phyloP scores from a whole-genome alignment of 192 early-diverging fungal species.

The Backusella macrospora region DNA sequence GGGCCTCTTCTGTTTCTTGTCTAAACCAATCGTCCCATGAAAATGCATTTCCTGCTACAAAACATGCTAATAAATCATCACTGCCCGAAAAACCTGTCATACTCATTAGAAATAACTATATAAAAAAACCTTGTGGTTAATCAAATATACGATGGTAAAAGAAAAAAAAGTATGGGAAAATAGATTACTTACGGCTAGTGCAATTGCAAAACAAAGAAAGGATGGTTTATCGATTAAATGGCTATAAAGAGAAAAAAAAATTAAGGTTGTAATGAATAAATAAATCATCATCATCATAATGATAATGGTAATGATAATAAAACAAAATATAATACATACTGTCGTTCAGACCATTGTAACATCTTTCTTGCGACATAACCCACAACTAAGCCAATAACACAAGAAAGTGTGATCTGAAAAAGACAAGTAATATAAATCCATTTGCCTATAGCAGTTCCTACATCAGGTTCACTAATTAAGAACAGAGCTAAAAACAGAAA shows the following conservation, averaged over 20 bases:
- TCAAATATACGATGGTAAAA: background rate
- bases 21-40: slow-evolving; percentile 95
- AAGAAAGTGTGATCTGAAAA: slow-evolving; percentile 78
- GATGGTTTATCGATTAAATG: slow-evolving; percentile 87
- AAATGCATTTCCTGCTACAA: slow-evolving; percentile 77
- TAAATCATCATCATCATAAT: background rate
- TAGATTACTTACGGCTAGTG: slow-evolving; percentile 60
- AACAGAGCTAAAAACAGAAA: slow-evolving; percentile 81
- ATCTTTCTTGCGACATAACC: slow-evolving; percentile 68
- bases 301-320: background rate
- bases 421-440: slow-evolving; percentile 77
- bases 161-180: background rate
- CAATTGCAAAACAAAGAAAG: slow-evolving; percentile 83
- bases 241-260: slow-evolving; percentile 31
- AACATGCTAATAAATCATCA: slow-evolving; percentile 78
- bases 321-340: slow-evolving; percentile 30
- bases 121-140: background rate
- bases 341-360: slow-evolving; percentile 66
- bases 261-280: no score
- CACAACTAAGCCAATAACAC: slow-evolving; percentile 71
- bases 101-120: slow-evolving; percentile 61
- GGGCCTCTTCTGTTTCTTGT: slow-evolving; percentile 75
- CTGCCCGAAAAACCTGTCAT: slow-evolving; percentile 68
- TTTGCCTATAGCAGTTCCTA: slow-evolving; percentile 68
- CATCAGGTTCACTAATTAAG: slow-evolving; percentile 53